Evolutionary conservation across 495 filamentous ascomycete species (phyloP), one percentile per base, ranked within the genome.

Genomic region (Chaetomium cochliodes): DNA sequence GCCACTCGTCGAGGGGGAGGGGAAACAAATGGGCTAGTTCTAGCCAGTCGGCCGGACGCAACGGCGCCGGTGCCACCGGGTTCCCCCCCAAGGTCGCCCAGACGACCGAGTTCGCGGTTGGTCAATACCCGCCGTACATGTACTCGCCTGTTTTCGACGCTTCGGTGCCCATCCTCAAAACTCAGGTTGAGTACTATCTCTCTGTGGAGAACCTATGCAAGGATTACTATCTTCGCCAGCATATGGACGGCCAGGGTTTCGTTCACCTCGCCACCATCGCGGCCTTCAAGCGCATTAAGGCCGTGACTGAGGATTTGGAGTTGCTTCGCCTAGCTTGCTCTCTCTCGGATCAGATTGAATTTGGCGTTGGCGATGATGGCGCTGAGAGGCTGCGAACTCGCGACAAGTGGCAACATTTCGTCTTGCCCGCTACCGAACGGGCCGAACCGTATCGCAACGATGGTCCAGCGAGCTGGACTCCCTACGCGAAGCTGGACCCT

Each of bases 201-300:
- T 98, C 93, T 0, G 83, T 96, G 11, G 92, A 98, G 67, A 98
- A 98, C 74, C 85, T 97, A 61, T 93, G 91, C 85, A 98, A 96
- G 77, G 94, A 98, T 70, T 83, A 88, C 68, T 98, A 86, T 76
- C 83, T 98, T 33, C 87, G 94, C 37, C 87, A 86, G 65, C 88
- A 92, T 59, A 97, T 98, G 96, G 93, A 98, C 72, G 89, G 86
- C 3, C 88, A 97, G 74, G 94, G 94, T 11, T 98, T 90, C 72
- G 92, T 97, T n/a, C 85, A 83, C 58, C 74, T 98, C 60, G 75
- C 74, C 28, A 80, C 96, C 50, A 87, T 98, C 65, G 88, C 90
- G 11, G 80, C 77, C 47, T 98, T 98, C 80, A 91, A 90, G 71
- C 87, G 93, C 55, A 88, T 98, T 71, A 89, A 87, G 77, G 76